Evolutionary conservation across 2,329 filamentous ascomycete genomes (phyloP).

Genomic region (Colletotrichum scovillei): DNA sequence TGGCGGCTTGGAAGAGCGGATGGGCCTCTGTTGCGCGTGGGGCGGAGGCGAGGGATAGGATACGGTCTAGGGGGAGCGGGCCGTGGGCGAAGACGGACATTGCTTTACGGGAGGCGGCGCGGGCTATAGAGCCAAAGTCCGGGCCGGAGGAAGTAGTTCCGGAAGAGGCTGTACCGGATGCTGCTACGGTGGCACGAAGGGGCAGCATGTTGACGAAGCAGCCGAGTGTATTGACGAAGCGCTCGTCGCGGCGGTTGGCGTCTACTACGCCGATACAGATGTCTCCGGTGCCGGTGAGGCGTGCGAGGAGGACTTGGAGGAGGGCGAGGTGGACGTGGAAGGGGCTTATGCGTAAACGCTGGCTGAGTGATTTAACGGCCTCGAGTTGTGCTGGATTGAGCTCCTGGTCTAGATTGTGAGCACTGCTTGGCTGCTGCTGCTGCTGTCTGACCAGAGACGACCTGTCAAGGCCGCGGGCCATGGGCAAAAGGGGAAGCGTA

Average conservation of each 20-base stretch:
- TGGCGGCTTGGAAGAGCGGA: conserved; percentile 61
- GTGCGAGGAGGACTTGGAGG: conserved; percentile 37
- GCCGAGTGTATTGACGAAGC: conserved; percentile 51
- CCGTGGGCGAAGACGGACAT: conserved; percentile 53
- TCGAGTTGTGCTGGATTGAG: not conserved
- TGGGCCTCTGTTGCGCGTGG: conserved; percentile 49
- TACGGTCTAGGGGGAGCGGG: conserved; percentile 57
- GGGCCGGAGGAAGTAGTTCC: too few relatives aligned
- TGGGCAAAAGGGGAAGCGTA: not conserved
- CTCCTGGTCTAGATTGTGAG: not conserved
- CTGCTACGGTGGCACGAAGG: conserved; percentile 38
- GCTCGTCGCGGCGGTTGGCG: conserved; percentile 50
- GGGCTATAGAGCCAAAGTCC: conserved; percentile 44
- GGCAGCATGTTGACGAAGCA: conserved; percentile 61
- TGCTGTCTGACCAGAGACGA: not conserved
- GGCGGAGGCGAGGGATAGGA: conserved; percentile 56
- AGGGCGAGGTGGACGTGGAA: conserved; percentile 60
- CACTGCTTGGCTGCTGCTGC: not conserved
- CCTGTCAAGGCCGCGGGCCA: not conserved
- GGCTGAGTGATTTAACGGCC: not conserved
- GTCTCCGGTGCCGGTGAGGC: conserved; percentile 41
- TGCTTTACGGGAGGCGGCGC: conserved; percentile 35
- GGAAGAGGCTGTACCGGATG: too few relatives aligned
- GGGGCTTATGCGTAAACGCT: conserved; percentile 22
- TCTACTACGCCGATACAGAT: conserved; percentile 61